phyloP scores from a whole-genome alignment of 441 rosid species.

The Jatropha multifida region DNA sequence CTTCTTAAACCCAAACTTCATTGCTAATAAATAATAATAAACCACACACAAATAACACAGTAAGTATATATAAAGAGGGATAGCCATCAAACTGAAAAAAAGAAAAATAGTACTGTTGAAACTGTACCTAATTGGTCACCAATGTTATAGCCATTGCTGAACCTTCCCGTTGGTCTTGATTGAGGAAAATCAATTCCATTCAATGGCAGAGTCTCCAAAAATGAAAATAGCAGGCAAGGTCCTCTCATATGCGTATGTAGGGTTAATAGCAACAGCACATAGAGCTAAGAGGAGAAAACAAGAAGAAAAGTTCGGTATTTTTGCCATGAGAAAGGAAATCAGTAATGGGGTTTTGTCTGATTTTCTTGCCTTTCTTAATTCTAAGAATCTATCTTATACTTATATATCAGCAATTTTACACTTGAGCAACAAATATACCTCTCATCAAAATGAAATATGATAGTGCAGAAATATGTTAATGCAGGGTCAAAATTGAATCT shows the following conservation, averaged over 20 bases:
- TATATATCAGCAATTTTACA: neutral
- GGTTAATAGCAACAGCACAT: neutral
- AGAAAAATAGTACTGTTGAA: too few relatives aligned
- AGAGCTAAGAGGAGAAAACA: neutral
- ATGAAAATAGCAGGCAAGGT: slow-evolving; percentile 25
- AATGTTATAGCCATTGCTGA: slow-evolving; percentile 36
- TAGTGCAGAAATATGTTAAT: too few relatives aligned
- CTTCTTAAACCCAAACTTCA: slow-evolving; percentile 25
- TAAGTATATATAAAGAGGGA: too few relatives aligned
- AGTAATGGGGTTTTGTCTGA: neutral
- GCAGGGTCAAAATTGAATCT: too few relatives aligned
- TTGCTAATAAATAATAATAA: slow-evolving; percentile 14
- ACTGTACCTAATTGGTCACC: slow-evolving; percentile 27
- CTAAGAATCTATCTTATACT: neutral
- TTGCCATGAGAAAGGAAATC: slow-evolving; percentile 1
- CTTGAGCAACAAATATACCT: too few relatives aligned
- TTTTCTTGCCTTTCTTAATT: neutral
- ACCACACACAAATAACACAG: too few relatives aligned
- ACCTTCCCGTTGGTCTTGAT: slow-evolving; percentile 31
- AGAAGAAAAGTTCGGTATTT: neutral
- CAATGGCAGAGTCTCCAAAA: slow-evolving; percentile 36
- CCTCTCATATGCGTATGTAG: neutral
- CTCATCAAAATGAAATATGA: too few relatives aligned
- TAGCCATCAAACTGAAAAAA: too few relatives aligned
- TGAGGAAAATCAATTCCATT: slow-evolving; percentile 36